Base-by-base conservation (phyloP, 805 yeast genomes). In the Lipomyces lipofer region DNA sequence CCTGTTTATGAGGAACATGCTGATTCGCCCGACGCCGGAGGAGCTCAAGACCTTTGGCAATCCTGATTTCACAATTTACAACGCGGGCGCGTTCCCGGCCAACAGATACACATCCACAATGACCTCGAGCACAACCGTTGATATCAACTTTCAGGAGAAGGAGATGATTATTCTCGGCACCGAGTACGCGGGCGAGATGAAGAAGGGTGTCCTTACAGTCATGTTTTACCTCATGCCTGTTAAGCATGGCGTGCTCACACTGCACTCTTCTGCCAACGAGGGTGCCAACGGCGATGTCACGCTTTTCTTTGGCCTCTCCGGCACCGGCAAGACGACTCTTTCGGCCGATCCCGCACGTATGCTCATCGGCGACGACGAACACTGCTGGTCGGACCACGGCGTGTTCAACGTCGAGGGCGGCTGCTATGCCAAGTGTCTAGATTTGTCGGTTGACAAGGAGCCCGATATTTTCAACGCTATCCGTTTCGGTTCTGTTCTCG, bases 341-440 rank as follows among this genome's bases (percentile, higher is more conserved):
- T 87, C 96, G 65, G 98, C 98, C 51, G 98, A 92, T 71, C 96
- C 97, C 56, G 78, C 88, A 75, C 86, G 99, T 74, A 75, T 81
- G 71, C 82, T 92, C 72, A 92, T 92, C 70, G 99, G 99, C 73
- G 99, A 92, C 73, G 99, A 92, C 72, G 99, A 92, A 78, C 99
- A 92, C 78, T 92, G 98, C 79, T 92, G 99, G 99, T 88, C 97
- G 17, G 95, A 92, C 74, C 78, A 86, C 65, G 99, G 99, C 77
- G 97, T 92, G 56, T 92, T 92, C 85, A 94, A 94, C 82, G 91
- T 92, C 68, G 99, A 92, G 78, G 99, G 99, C 74, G 99, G 99
- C 64, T 92, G 99, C 80, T 92, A 92, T 78, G 98, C 98, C 68
- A 92, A 92, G 77, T 91, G 97, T 78, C 78, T 92, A 63, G 96